Conservation (phyloP, 345 rosid species). For the Murraya paniculata region DNA sequence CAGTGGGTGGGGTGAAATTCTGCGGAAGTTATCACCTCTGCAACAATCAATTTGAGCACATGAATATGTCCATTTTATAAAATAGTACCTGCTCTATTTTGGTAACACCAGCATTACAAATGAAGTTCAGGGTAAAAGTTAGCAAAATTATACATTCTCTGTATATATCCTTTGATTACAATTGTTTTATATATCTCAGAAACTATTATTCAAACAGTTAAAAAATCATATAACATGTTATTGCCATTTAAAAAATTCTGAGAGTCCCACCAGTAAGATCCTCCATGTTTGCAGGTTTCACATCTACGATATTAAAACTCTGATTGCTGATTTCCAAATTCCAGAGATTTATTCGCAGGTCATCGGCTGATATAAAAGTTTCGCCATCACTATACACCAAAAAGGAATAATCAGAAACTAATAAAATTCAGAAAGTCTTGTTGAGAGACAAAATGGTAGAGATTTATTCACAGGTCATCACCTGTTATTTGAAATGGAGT, state of each 20-base stretch:
- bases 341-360: slow-evolving; percentile 64
- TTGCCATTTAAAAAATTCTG: not conserved
- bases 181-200: not conserved
- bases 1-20: slow-evolving; percentile 98
- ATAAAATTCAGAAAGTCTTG: not conserved
- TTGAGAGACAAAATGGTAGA: not conserved
- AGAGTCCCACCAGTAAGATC: slow-evolving; percentile 50
- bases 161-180: not conserved
- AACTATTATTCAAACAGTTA: not conserved
- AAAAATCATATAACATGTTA: not conserved
- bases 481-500: slow-evolving; percentile 97
- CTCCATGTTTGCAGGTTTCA: slow-evolving; percentile 64
- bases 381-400: slow-evolving; percentile 50
- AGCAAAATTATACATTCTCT: no score
- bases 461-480: slow-evolving; percentile 20
- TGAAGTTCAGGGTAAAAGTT: not conserved
- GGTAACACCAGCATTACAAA: not conserved
- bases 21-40: slow-evolving; percentile 99
- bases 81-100: slow-evolving; percentile 9
- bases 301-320: slow-evolving; percentile 58
- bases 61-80: not conserved
- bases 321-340: slow-evolving; percentile 66
- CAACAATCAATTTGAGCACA: slow-evolving; percentile 15
- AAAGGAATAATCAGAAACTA: not conserved
- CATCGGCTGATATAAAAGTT: slow-evolving; percentile 66